Conservation (phyloP, 176 grass and related monocot species). For the Rhipidocladum racemiflorum region DNA sequence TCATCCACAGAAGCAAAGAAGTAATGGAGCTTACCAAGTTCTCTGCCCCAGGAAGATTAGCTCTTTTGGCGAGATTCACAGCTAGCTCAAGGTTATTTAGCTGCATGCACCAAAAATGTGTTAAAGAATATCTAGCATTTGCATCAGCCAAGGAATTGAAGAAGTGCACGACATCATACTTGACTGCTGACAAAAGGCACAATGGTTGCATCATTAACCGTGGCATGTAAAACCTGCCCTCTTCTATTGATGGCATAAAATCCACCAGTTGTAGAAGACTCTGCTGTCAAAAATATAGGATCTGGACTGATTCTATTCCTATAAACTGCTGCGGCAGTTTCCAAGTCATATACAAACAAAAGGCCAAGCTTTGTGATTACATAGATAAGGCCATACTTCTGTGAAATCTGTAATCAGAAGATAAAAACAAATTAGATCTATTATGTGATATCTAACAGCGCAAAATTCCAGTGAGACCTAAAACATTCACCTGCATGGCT, state of each 20-base stretch:
- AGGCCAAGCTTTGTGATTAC: conserved; percentile 97
- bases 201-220: conserved; percentile 91
- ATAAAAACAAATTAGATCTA: conserved; percentile 31
- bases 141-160: conserved; percentile 15
- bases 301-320: conserved; percentile 98
- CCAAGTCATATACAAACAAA: conserved; percentile 97
- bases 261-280: conserved; percentile 75
- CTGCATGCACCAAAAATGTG: conserved; percentile 37
- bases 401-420: conserved; percentile 68
- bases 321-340: conserved; percentile 89
- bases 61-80: conserved; percentile 99
- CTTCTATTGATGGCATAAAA: conserved; percentile 98
- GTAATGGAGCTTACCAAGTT: conserved; percentile 61
- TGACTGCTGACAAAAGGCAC: conserved; percentile 89
- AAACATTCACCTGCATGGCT: conserved; percentile 79
- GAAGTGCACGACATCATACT: conserved; percentile 39
- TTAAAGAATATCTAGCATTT: conserved; percentile 14
- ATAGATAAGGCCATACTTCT: conserved; percentile 92
- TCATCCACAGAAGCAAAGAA: background rate
- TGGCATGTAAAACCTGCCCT: conserved; percentile 93
- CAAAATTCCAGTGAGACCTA: background rate
- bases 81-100: conserved; percentile 96
- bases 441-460: background rate
- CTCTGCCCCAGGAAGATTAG: conserved; percentile 96
- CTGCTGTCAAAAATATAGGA: conserved; percentile 93